phyloP scores from a whole-genome alignment of 2,329 filamentous ascomycete species.

The Passalora sequoiae region DNA sequence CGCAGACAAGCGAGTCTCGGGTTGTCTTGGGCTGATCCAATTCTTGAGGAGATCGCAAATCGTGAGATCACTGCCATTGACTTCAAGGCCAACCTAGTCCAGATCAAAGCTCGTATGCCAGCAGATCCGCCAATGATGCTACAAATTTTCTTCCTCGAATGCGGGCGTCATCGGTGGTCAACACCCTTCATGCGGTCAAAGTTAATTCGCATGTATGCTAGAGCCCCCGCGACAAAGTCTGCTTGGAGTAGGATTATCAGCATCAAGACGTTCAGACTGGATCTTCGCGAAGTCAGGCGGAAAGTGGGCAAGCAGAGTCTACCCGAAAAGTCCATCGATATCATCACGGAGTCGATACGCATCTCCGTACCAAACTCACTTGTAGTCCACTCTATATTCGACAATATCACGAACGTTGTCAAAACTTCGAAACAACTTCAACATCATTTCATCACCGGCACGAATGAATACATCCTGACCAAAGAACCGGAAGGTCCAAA shows the following conservation, averaged over 20 bases:
- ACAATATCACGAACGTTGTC: slow-evolving; percentile 81
- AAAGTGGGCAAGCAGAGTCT: slow-evolving; percentile 53
- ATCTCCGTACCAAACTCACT: slow-evolving; percentile 87
- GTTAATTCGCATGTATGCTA: slow-evolving; percentile 78
- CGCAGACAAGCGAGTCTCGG: slow-evolving; percentile 21
- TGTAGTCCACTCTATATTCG: slow-evolving; percentile 82
- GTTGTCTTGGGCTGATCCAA: slow-evolving; percentile 21
- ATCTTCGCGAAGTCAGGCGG: slow-evolving; percentile 70
- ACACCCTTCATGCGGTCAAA: slow-evolving; percentile 73
- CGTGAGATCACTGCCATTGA: slow-evolving; percentile 75
- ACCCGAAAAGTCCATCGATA: slow-evolving; percentile 77
- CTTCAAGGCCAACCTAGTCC: slow-evolving; percentile 72
- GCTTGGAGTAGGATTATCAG: slow-evolving; percentile 85
- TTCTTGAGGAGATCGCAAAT: slow-evolving; percentile 29
- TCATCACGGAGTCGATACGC: slow-evolving; percentile 78
- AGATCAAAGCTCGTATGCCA: slow-evolving; percentile 84
- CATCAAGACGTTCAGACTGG: slow-evolving; percentile 73
- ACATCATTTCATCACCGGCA: slow-evolving; percentile 82
- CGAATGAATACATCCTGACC: slow-evolving; percentile 79
- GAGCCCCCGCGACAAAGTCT: slow-evolving; percentile 73
- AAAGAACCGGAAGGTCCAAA: slow-evolving; percentile 85
- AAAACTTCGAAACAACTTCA: slow-evolving; percentile 90
- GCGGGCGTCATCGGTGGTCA: slow-evolving; percentile 81
- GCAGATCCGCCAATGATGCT: slow-evolving; percentile 87
- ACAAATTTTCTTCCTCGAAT: slow-evolving; percentile 76